Evolutionary conservation across 2,329 filamentous ascomycete genomes (phyloP).

Genomic region (Cladosporium sp.): DNA sequence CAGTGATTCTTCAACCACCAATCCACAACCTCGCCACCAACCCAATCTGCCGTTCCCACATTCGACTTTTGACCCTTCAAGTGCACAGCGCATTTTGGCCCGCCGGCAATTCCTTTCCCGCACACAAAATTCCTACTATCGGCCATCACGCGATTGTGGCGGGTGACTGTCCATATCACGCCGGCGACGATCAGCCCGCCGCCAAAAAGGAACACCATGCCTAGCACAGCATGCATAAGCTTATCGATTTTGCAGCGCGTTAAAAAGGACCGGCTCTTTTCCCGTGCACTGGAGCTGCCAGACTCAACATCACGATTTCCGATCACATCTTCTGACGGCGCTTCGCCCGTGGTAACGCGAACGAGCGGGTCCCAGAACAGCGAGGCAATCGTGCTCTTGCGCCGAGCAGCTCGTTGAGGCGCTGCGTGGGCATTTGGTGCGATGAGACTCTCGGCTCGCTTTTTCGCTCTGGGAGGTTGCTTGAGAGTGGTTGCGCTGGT

Average conservation of each 20-base stretch:
- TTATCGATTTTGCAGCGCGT: conserved; percentile 3
- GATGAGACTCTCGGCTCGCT: conserved; percentile 3
- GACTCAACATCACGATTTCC: not conserved
- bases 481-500: not conserved
- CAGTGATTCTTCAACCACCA: conserved; percentile 18
- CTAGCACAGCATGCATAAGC: conserved; percentile 3
- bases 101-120: conserved; percentile 13
- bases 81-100: conserved; percentile 9
- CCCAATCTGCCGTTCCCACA: not conserved
- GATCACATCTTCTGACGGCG: not conserved
- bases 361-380: conserved; percentile 10
- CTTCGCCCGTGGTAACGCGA: conserved; percentile 2
- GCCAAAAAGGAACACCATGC: conserved; percentile 8
- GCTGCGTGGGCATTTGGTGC: not conserved
- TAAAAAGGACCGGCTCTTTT: not conserved
- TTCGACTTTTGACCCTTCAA: conserved; percentile 10
- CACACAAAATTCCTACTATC: conserved; percentile 13
- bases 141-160: conserved; percentile 5
- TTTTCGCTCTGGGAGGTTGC: not conserved
- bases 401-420: not conserved
- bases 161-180: conserved; percentile 14
- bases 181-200: conserved; percentile 11
- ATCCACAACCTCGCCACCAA: conserved; percentile 14
- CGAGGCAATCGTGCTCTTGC: conserved; percentile 6
- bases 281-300: not conserved